These are phyloP conservation scores for Cercophora scortea DNA, from an alignment of 495 filamentous ascomycete species.

Conservation along the genomic window DNA sequence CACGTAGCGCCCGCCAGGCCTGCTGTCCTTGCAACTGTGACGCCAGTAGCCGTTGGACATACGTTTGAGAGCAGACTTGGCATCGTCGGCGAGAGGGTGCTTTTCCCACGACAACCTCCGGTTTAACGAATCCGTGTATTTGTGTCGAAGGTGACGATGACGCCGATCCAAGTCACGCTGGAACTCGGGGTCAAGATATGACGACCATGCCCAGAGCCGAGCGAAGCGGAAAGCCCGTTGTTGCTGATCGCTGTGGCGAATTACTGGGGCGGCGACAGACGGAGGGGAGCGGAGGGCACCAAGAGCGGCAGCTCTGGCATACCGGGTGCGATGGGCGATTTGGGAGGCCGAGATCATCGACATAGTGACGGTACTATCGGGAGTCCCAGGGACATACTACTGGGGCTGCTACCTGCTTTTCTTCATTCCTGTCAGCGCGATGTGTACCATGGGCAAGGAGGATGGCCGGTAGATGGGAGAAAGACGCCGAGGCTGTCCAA, in stretches of 20 bases:
- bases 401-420: slow-evolving; percentile 13
- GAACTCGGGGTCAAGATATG: slow-evolving; percentile 29
- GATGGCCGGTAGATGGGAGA: no score
- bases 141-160: slow-evolving; percentile 28
- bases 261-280: slow-evolving; percentile 5
- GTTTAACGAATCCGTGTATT: slow-evolving; percentile 31
- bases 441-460: no score
- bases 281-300: slow-evolving; percentile 2
- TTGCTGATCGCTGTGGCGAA: slow-evolving; percentile 27
- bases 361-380: slow-evolving; percentile 18
- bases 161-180: slow-evolving; percentile 31
- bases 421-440: slow-evolving; percentile 6
- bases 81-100: slow-evolving; percentile 17
- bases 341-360: slow-evolving; percentile 23
- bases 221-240: slow-evolving; percentile 39
- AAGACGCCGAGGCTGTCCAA: not conserved
- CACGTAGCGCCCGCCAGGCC: slow-evolving; percentile 5
- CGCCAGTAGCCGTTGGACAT: slow-evolving; percentile 30
- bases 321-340: slow-evolving; percentile 23
- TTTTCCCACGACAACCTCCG: slow-evolving; percentile 32
- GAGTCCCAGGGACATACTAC: slow-evolving; percentile 8
- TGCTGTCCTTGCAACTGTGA: not conserved
- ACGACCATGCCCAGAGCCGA: slow-evolving; percentile 24
- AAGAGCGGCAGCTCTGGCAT: slow-evolving; percentile 10
- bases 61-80: slow-evolving; percentile 22